These are phyloP conservation scores for Lichtheimia ramosa DNA, from an alignment of 371 early-diverging fungal species.

Conservation along the genomic window DNA sequence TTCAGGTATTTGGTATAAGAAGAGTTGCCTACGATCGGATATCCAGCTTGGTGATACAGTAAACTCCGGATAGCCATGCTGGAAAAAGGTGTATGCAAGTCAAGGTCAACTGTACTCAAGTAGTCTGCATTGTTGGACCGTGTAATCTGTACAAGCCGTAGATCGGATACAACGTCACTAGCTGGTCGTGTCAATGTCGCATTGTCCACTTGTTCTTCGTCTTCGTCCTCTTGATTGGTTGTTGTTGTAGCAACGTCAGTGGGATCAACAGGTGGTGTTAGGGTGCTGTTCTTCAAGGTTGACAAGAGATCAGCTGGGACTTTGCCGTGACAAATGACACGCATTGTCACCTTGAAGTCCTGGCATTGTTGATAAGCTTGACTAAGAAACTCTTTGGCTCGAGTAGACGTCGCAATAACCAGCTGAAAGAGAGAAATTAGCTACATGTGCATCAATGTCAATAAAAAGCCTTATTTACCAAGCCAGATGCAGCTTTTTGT, in stretches of 20 bases:
- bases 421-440: slow-evolving; percentile 25
- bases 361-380: slow-evolving; percentile 27
- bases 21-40: slow-evolving; percentile 69
- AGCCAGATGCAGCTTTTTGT: slow-evolving; percentile 57
- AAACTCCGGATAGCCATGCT: slow-evolving; percentile 40
- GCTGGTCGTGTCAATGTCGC: slow-evolving; percentile 1
- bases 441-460: background rate
- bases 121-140: slow-evolving; percentile 50
- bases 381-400: slow-evolving; percentile 23
- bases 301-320: slow-evolving; percentile 19
- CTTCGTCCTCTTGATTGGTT: slow-evolving; percentile 20
- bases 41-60: slow-evolving; percentile 34
- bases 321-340: slow-evolving; percentile 51
- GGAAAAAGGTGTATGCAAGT: slow-evolving; percentile 31
- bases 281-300: slow-evolving; percentile 5
- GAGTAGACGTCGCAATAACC: slow-evolving; percentile 45
- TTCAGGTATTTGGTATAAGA: slow-evolving; percentile 53
- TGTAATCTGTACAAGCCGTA: slow-evolving; percentile 31
- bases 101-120: slow-evolving; percentile 42
- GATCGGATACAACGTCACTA: slow-evolving; percentile 8
- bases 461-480: slow-evolving; percentile 32
- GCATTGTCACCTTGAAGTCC: slow-evolving; percentile 31
- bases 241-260: background rate
- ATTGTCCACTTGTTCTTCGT: slow-evolving; percentile 8
- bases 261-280: background rate